A percentile compares a stretch with the other conserved stretches of the same genome.
phyloP scores from a whole-genome alignment of 1,139 yeast species.

The Wickerhamomyces sp. region DNA sequence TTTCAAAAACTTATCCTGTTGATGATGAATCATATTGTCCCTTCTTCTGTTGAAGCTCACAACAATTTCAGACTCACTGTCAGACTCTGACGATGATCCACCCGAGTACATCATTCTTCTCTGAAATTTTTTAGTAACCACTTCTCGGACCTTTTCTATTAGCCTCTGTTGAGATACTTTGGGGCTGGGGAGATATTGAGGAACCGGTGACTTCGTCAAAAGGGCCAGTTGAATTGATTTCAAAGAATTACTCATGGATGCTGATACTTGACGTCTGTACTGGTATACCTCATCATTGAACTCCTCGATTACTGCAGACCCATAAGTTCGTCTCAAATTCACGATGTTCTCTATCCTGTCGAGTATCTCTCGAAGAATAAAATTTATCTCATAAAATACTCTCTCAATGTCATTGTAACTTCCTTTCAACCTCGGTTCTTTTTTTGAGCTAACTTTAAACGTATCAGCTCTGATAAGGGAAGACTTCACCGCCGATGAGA shows the following conservation, averaged over 20 bases:
- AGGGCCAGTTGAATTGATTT: conserved; percentile 40
- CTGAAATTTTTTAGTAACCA: conserved; percentile 23
- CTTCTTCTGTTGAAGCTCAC: conserved; percentile 11
- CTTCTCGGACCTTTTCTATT: conserved; percentile 37
- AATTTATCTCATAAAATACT: conserved; percentile 40
- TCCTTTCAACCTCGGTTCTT: conserved; percentile 46
- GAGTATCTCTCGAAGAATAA: conserved; percentile 40
- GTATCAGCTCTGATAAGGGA: conserved; percentile 37
- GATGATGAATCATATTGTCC: conserved; percentile 5
- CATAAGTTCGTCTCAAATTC: conserved; percentile 38
- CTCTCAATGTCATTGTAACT: conserved; percentile 34
- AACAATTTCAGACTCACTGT: conserved; percentile 15
- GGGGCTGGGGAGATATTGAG: conserved; percentile 45
- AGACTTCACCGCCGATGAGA: conserved; percentile 33
- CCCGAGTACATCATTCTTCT: neutral
- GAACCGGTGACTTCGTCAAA: conserved; percentile 38
- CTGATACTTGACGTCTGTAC: conserved; percentile 41
- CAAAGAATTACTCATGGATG: conserved; percentile 32
- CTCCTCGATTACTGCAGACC: conserved; percentile 42
- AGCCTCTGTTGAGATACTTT: conserved; percentile 42
- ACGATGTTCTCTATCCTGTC: conserved; percentile 43
- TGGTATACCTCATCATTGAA: conserved; percentile 35
- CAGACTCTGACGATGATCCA: conserved; percentile 3
- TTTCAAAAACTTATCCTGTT: conserved; percentile 28
- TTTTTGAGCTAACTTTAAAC: conserved; percentile 36